Evolutionary conservation across 345 rosid species (phyloP), one percentile per base, ranked within the genome.

Genomic region (Sisymbrium altissimum): DNA sequence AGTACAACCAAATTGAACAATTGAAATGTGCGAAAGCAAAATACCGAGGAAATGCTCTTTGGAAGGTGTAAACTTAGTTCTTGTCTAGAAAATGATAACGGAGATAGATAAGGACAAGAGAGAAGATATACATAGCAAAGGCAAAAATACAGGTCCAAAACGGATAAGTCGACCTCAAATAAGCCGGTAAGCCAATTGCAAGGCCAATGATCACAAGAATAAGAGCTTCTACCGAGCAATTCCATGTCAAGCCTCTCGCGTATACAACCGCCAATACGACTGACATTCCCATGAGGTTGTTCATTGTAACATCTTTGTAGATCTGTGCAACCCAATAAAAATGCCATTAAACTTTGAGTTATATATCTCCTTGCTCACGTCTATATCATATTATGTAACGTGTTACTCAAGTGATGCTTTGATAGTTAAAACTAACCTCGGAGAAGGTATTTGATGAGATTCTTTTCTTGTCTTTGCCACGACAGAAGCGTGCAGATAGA

Each of bases 71-170:
- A 43, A 44, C 65, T 57, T 57, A 44, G 15, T 57, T 44, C 23
- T 57, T n/a, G 39, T 25, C 19, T n/a, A 44, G 41, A 48, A 74
- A 36, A 41, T 67, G 68, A 48, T 9, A 61, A 60, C 45, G 68
- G 12, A 75, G 14, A 75, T 75, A 75, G 30, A 75, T 67, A 21
- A 75, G 73, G 4, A 75, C 69, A 60, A 75, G 74, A 68, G 79
- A 75, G 48, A 23, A 68, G n/a, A 75, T 8, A 14, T 75, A 75
- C 64, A 75, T 40, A 5, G 58, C 15, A 58, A 77, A 77, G 40
- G 80, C 76, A 15, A 77, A 30, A 10, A 71, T 13, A 64, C 62
- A 56, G 6, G 71, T 77, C 80, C 72, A 70, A 4, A 77, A 77
- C 0, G 80, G 72, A 39, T 77, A 77, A 57, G 76, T 70, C 1